Evolutionary conservation across 768 basidiomycete genomes (phyloP).

Genomic region (Antrodiella citrinella): DNA sequence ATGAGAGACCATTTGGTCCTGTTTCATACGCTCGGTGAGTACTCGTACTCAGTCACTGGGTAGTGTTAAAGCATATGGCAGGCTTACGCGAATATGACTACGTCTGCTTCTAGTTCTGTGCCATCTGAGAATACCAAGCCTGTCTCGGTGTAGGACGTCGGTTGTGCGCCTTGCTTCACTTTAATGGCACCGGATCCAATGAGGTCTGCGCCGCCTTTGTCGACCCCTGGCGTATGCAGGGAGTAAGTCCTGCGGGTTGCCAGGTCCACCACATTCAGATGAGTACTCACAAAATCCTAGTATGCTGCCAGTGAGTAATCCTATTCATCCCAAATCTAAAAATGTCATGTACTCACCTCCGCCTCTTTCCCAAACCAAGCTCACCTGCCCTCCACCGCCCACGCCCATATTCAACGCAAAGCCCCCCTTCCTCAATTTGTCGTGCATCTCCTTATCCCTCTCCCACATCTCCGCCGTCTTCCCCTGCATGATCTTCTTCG

Average conservation of each 20-base stretch:
- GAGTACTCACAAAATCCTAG: conserved; percentile 7
- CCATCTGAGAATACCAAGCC: conserved; percentile 23
- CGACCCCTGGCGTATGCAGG: no score
- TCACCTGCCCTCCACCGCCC: conserved; percentile 23
- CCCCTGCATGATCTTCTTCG: conserved; percentile 13
- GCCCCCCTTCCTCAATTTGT: conserved; percentile 28
- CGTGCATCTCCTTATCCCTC: conserved; percentile 26
- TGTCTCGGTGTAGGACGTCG: neutral
- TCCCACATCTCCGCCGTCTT: conserved; percentile 17
- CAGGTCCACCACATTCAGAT: no score
- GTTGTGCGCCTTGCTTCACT: conserved; percentile 13
- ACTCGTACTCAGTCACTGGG: neutral
- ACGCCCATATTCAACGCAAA: conserved; percentile 26
- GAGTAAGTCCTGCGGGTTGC: no score
- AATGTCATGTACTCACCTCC: conserved; percentile 21
- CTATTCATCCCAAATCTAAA: neutral
- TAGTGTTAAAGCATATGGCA: neutral
- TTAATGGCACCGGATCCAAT: conserved; percentile 13
- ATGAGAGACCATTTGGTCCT: no score
- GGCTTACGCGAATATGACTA: conserved; percentile 23
- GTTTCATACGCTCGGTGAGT: no score
- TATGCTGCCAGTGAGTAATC: no score
- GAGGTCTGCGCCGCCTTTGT: conserved; percentile 15
- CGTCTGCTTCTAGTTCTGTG: conserved; percentile 21
- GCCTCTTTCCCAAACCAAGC: conserved; percentile 21